Conservation (phyloP, 2,329 filamentous ascomycete species). For the Ophiostoma quercus region DNA sequence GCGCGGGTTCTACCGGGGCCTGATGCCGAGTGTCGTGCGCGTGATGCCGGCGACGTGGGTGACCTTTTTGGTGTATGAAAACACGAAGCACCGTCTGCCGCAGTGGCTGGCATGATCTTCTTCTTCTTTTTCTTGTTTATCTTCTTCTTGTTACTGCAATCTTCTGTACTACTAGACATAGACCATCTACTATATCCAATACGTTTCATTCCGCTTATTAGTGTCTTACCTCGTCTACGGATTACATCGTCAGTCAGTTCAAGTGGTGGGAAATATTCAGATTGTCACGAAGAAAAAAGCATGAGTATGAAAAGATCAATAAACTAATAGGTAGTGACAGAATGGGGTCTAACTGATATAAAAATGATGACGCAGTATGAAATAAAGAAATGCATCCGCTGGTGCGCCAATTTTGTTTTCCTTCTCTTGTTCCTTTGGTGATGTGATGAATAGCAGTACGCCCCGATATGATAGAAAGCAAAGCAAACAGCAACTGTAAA, state of each 20-base stretch:
- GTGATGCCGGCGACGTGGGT: slow-evolving; percentile 94
- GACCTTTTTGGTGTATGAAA: slow-evolving; percentile 96
- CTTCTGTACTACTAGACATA: background rate
- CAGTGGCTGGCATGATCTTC: slow-evolving; percentile 32
- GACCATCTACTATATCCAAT: slow-evolving; percentile 4
- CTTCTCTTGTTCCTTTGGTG: background rate
- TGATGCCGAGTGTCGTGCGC: slow-evolving; percentile 81
- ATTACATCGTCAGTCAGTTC: background rate
- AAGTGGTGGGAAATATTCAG: too few relatives aligned
- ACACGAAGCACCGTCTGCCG: slow-evolving; percentile 69
- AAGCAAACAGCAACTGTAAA: background rate
- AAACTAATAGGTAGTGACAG: background rate
- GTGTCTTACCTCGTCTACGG: background rate
- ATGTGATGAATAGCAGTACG: background rate
- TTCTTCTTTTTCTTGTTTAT: background rate
- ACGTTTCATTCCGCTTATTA: background rate
- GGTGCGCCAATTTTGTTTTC: slow-evolving; percentile 6
- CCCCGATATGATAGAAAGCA: background rate
- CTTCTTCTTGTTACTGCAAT: background rate
- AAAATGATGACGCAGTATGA: background rate
- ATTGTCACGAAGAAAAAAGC: background rate
- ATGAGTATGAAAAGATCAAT: background rate
- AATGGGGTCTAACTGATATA: background rate
- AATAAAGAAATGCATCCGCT: background rate
- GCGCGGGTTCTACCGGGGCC: slow-evolving; percentile 82